phyloP scores from a whole-genome alignment of 306 rosid species.

The Cicer yamashitae region DNA sequence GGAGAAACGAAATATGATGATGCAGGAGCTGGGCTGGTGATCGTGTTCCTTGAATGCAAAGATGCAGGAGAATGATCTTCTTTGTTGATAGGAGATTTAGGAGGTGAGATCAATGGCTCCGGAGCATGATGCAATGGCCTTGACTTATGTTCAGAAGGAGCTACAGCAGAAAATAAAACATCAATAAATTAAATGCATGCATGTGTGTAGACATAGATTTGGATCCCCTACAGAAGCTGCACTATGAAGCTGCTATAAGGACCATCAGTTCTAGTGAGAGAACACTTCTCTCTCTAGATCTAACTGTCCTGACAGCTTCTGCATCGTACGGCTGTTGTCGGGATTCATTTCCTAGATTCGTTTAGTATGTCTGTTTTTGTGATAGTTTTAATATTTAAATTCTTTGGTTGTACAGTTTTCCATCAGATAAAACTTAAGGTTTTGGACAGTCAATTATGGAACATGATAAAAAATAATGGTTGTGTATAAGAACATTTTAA shows the following conservation, averaged over 20 bases:
- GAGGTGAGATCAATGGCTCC: constrained; percentile 53
- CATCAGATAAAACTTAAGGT: no score
- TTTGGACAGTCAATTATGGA: not conserved
- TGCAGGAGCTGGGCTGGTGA: constrained; percentile 67
- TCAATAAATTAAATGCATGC: constrained; percentile 15
- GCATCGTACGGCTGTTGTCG: no score
- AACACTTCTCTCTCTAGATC: no score
- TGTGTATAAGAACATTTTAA: not conserved
- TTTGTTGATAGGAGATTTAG: constrained; percentile 54
- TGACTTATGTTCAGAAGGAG: constrained; percentile 59
- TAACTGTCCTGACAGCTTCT: no score
- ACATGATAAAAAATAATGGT: constrained; percentile 20
- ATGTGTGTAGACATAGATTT: not conserved
- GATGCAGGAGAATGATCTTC: constrained; percentile 58
- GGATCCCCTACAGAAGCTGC: no score
- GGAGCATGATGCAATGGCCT: constrained; percentile 55
- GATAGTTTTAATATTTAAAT: constrained; percentile 9
- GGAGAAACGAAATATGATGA: constrained; percentile 64
- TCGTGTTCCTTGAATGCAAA: constrained; percentile 56
- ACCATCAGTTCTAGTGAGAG: no score
- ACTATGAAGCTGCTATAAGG: no score
- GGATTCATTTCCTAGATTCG: no score
- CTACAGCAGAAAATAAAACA: constrained; percentile 50
- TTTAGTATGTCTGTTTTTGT: not conserved
- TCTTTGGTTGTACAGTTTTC: not conserved